Evolutionary conservation across 768 basidiomycete genomes (phyloP), one percentile per base, ranked within the genome.

Genomic region (Leccinum obscurum): DNA sequence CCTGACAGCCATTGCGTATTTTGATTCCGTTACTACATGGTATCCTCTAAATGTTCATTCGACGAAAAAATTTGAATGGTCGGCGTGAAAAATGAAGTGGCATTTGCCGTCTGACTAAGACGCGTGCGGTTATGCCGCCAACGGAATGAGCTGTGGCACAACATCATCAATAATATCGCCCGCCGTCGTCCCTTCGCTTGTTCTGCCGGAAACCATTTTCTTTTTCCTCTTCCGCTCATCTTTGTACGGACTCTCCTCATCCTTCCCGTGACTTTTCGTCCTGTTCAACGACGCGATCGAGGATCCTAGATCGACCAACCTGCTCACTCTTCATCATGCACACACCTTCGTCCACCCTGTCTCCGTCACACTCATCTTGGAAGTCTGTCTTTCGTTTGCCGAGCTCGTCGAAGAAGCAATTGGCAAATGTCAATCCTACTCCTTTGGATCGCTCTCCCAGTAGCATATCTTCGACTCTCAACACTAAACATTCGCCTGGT

Each of bases 301-400:
- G 51, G 57, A 68, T 67, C 60, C 52, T 22, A 62, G 69, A 71
- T 71, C 71, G 60, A 65, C 64, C 52, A 32, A 58, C 53, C 32
- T 39, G 32, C 34, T 28, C 17, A 53, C 1, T 55, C 35, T 49
- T 20, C 26, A 28, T 32, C 65, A 75, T 73, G 74, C 70, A 72
- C 49, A 52, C 72, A 1, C 55, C 61, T 0, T 48, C 72, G n/a
- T 51, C 68, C 2, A 57, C 70, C 13, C 61, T 68, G 61, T 62
- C 72, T 3, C 70, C 72, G 2, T 64, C 72, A 6, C 69, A 67
- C 61, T 64, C 70, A 2, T 71, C 72, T 55, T 92, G 90, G 90
- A 91, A 86, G 75, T 85, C 88, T 22, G 81, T 91, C 62, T 86
- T 92, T 77, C 85, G 89, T 62, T 77, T 91, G 59, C 85, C 77